A percentile compares a stretch with the other conserved stretches of the same genome.
Evolutionary conservation across 441 rosid genomes (phyloP).

Genomic region (Macaranga tanarius): DNA sequence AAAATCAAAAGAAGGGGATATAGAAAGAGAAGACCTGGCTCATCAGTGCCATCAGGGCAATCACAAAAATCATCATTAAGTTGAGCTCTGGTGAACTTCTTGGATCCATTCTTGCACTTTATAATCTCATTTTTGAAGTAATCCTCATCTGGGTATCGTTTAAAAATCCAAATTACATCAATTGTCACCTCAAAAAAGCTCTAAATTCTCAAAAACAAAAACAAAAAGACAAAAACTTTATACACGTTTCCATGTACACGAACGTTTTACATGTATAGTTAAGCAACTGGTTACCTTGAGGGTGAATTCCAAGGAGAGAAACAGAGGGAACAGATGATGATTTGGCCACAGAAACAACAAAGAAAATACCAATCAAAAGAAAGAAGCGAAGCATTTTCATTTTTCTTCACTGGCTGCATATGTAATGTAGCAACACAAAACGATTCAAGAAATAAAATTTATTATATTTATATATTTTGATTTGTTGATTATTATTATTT

Average conservation of each 20-base stretch:
- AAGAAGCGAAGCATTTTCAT: conserved; percentile 7
- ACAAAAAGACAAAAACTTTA: no score
- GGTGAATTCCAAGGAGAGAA: conserved; percentile 24
- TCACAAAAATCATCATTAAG: conserved; percentile 90
- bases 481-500: no score
- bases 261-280: neutral
- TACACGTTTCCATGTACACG: neutral
- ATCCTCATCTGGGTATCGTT: conserved; percentile 49
- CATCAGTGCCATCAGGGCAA: conserved; percentile 81
- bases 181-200: neutral
- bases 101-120: conserved; percentile 76
- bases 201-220: neutral
- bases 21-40: conserved; percentile 53
- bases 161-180: neutral
- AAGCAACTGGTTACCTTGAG: conserved; percentile 16
- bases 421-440: neutral
- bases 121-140: conserved; percentile 55
- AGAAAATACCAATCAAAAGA: conserved; percentile 5
- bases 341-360: conserved; percentile 8
- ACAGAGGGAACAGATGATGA: conserved; percentile 18
- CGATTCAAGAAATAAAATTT: no score
- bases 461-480: no score
- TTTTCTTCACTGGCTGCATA: neutral
- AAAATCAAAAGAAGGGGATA: neutral
- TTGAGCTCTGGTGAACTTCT: conserved; percentile 64